Evolutionary conservation across 202 grass and related monocot genomes (phyloP).

Genomic region (Schoenoplectus triqueter): DNA sequence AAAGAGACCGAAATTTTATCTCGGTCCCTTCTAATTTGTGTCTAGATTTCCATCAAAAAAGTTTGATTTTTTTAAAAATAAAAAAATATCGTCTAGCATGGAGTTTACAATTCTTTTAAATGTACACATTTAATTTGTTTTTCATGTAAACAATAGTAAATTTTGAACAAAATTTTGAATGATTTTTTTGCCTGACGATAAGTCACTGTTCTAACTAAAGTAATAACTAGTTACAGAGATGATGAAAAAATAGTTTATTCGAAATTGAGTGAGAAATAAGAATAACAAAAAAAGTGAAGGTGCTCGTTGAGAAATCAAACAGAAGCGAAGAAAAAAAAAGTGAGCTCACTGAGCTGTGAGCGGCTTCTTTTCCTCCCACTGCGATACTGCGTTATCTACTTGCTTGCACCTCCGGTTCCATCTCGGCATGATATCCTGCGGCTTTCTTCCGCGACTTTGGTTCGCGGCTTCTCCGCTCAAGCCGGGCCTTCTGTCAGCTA

Average conservation of each 20-base stretch:
- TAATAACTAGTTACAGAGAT: neutral
- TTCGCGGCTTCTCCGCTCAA: constrained; percentile 33
- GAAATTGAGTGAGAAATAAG: neutral
- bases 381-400: neutral
- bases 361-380: neutral
- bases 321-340: neutral
- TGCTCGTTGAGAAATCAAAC: neutral
- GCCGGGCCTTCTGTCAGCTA: neutral
- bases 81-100: too few relatives aligned
- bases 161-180: too few relatives aligned
- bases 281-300: neutral
- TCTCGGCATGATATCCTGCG: neutral
- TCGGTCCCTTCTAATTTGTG: too few relatives aligned
- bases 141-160: too few relatives aligned
- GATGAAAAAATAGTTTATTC: neutral
- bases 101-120: too few relatives aligned
- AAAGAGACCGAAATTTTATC: too few relatives aligned
- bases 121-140: too few relatives aligned
- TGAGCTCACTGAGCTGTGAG: neutral
- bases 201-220: neutral
- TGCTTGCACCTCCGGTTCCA: neutral
- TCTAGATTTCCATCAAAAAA: too few relatives aligned
- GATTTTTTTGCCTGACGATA: too few relatives aligned
- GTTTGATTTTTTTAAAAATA: too few relatives aligned
- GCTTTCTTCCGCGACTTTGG: constrained; percentile 21